Base-by-base conservation (phyloP, 441 rosid genomes). In the Populus tomentosa region DNA sequence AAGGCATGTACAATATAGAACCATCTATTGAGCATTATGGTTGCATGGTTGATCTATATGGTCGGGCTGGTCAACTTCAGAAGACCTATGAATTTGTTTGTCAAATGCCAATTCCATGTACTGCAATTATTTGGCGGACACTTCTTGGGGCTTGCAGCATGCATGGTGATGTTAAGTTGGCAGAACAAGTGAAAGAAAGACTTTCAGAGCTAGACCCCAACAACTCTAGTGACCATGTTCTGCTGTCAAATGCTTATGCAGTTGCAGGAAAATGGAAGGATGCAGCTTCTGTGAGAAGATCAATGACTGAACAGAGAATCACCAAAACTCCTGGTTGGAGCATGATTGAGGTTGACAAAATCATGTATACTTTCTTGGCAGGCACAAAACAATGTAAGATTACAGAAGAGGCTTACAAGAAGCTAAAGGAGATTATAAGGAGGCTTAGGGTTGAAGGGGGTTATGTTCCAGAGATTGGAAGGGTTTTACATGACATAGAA, bases 141-240 rank as follows among this genome's bases (percentile, higher is more conserved):
- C 97, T 93, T 82, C 93, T 93, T 4, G 94, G 98, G 21, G 95
- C 94, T 76, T 94, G 97, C 80, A 88, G 95, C 87, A 84, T 89
- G 72, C 94, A 92, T 77, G 92, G 95, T 24, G 71, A 94, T 76
- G 87, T 89, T 7, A 80, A 89, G 81, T 75, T 93, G 75, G 96
- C 93, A 0, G 92, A 91, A 85, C 72, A 76, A 79, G 91, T 88
- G 10, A 90, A 85, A 81, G 79, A 83, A 73, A 84, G 70, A 81
- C 90, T 93, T 79, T 77, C 82, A 64, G 87, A 86, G 80, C 86
- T 89, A 46, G 95, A 92, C 46, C 97, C 95, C 21, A 30, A 77
- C 65, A 87, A 93, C 80, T 82, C 84, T 0, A 82, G 97, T 13
- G 97, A 91, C 84, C 86, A 80, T 79, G 89, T 93, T 70, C 89